Evolutionary conservation across 208 protist genomes (phyloP).

Genomic region (Trypanosoma platydactyli): DNA sequence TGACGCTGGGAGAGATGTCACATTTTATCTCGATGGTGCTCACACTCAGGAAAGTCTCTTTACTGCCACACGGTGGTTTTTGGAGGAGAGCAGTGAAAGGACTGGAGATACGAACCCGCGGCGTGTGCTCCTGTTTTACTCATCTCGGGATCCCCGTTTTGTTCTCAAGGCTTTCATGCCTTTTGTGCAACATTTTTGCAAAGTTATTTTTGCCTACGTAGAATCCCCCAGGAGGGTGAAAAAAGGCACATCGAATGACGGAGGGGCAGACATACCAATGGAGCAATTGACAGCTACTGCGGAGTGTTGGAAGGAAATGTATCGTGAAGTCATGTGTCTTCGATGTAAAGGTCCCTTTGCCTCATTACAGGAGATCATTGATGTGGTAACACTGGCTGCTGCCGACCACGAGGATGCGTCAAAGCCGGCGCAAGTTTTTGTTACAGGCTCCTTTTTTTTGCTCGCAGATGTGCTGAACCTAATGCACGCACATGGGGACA

Average conservation of each 20-base stretch:
- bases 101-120: conserved; percentile 41
- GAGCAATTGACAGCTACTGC: conserved; percentile 42
- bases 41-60: conserved; percentile 85
- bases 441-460: conserved; percentile 88
- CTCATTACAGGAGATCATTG: conserved; percentile 59
- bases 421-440: conserved; percentile 74
- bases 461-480: conserved; percentile 70
- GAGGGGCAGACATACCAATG: conserved; percentile 20
- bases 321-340: conserved; percentile 69
- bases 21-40: conserved; percentile 86
- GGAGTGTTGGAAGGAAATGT: conserved; percentile 67
- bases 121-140: conserved; percentile 81
- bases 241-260: conserved; percentile 7
- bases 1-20: conserved; percentile 34
- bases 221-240: conserved; percentile 42
- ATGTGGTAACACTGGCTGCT: conserved; percentile 45
- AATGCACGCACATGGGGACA: conserved; percentile 27
- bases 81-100: conserved; percentile 53
- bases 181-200: conserved; percentile 55
- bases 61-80: conserved; percentile 71
- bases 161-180: conserved; percentile 82
- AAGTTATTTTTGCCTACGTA: conserved; percentile 62
- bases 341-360: conserved; percentile 49
- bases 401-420: conserved; percentile 54
- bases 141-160: conserved; percentile 55